phyloP scores from a whole-genome alignment of 2,329 filamentous ascomycete genomes.

The Beauveria varroae region DNA sequence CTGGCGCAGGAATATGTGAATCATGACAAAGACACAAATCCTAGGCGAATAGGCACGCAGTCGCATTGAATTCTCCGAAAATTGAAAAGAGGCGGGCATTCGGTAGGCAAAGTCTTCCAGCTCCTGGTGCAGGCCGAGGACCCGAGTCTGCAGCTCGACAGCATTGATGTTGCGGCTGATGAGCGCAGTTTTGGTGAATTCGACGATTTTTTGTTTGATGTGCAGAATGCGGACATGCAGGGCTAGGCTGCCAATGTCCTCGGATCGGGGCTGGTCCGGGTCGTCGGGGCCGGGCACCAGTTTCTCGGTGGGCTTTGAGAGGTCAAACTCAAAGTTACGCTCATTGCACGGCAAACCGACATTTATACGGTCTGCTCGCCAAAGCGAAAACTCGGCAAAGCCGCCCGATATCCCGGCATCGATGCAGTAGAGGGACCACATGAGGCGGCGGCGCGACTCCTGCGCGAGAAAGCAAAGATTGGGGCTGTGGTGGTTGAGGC shows the following conservation, averaged over 20 bases:
- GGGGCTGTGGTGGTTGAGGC: slow-evolving; percentile 35
- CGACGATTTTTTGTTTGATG: slow-evolving; percentile 46
- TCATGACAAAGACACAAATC: slow-evolving; percentile 52
- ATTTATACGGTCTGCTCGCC: slow-evolving; percentile 33
- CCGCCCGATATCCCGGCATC: slow-evolving; percentile 36
- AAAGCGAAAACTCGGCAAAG: slow-evolving; percentile 37
- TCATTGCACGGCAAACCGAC: slow-evolving; percentile 36
- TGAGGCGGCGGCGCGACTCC: slow-evolving; percentile 34
- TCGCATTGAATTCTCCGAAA: slow-evolving; percentile 48
- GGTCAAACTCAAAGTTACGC: slow-evolving; percentile 46
- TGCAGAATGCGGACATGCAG: slow-evolving; percentile 50
- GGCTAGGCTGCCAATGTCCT: slow-evolving; percentile 48
- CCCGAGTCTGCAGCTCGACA: slow-evolving; percentile 33
- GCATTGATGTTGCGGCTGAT: slow-evolving; percentile 31
- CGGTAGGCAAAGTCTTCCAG: slow-evolving; percentile 46
- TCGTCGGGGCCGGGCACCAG: slow-evolving; percentile 39
- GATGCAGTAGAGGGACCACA: slow-evolving; percentile 38
- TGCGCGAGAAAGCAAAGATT: slow-evolving; percentile 33
- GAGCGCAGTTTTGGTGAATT: slow-evolving; percentile 41
- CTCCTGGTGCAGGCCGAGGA: slow-evolving; percentile 40
- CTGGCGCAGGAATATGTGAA: slow-evolving; percentile 52
- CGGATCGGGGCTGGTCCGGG: slow-evolving; percentile 32
- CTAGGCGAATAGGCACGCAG: slow-evolving; percentile 50
- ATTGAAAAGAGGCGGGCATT: slow-evolving; percentile 48
- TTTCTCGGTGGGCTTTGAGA: slow-evolving; percentile 46